phyloP scores from a whole-genome alignment of 495 filamentous ascomycete species.

The Podospora sp. region DNA sequence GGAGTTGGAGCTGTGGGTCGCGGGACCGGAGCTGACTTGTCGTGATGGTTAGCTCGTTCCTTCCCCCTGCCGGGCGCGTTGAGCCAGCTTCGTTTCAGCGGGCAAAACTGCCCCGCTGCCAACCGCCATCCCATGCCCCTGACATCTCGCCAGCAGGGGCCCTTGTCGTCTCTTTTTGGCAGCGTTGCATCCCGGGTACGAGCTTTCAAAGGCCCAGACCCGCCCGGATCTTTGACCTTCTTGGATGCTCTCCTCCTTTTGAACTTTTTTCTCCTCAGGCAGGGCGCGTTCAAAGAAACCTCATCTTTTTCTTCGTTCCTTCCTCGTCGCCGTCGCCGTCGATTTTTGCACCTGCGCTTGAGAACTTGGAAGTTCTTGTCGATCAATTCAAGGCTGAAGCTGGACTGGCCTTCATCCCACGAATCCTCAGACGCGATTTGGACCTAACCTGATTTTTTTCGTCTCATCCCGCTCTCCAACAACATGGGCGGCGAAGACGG shows the following conservation, averaged over 20 bases:
- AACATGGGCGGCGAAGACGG: slow-evolving; percentile 2
- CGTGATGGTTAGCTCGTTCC: slow-evolving; percentile 3
- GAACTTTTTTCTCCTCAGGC: slow-evolving; percentile 2
- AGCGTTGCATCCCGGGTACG: not conserved
- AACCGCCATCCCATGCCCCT: slow-evolving; percentile 1
- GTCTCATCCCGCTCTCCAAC: not conserved
- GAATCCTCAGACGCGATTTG: not conserved
- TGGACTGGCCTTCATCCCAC: slow-evolving; percentile 11
- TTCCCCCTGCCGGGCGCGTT: slow-evolving; percentile 18
- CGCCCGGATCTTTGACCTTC: not conserved
- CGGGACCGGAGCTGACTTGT: not conserved
- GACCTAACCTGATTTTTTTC: not conserved
- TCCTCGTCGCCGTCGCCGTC: not conserved
- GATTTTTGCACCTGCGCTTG: not conserved
- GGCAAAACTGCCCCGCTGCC: not conserved
- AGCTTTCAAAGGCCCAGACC: slow-evolving; percentile 5
- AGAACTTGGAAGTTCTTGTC: not conserved
- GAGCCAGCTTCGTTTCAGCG: slow-evolving; percentile 7
- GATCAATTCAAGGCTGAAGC: slow-evolving; percentile 6
- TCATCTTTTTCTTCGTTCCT: slow-evolving; percentile 3
- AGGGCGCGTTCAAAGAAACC: not conserved
- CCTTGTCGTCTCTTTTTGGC: not conserved
- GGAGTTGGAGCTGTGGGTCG: not conserved
- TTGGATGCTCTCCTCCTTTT: not conserved
- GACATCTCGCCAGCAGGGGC: slow-evolving; percentile 9